Evolutionary conservation across 306 rosid species (phyloP), one percentile per base, ranked within the genome.

Genomic region (Medicago ruthenica): DNA sequence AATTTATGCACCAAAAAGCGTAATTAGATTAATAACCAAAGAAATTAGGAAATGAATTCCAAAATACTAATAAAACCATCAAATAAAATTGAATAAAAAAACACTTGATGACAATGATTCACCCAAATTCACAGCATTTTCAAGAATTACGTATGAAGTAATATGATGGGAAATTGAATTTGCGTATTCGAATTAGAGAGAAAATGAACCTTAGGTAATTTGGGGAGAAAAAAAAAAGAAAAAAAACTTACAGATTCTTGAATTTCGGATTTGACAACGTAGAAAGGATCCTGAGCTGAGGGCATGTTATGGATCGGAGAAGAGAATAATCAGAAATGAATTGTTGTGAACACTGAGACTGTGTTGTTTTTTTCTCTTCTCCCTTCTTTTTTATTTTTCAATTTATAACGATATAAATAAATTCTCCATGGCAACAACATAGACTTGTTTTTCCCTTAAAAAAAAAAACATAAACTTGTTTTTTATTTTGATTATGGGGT

Each of bases 211-310:
- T 27, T 13, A 48, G 37, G 27, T 22, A 67, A 75, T 64, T 27
- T 27, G 31, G 27, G 27, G 63, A 58, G 13, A 65, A 67, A 9
- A 47, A 34, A 0, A 6, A 45, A 3, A 24, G 4, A 12, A 17
- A 21, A 73, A 13, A 13, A 8, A 85, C 86, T 84, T 86, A 94
- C 98, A 44, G 97, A 94, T 65, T 89, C 93, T 86, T 94, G 98
- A 85, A 94, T 90, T 89, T 94, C 98, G 69, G 88, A 93, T 71
- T 90, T 94, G 71, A 94, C 98, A 41, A 94, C 97, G 80, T 94
- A 94, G 74, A 94, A 94, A n/a, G 98, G 98, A 86, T 94, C 98
- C 51, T 91, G 94, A 71, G 97, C 97, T 15, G 91, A 94, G 73
- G 97, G 96, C 98, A 91, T 93, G 72, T 47, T 82, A 73, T 58